These are phyloP conservation scores for Colletotrichum tanaceti DNA, from an alignment of 2,329 filamentous ascomycete species.

Conservation along the genomic window DNA sequence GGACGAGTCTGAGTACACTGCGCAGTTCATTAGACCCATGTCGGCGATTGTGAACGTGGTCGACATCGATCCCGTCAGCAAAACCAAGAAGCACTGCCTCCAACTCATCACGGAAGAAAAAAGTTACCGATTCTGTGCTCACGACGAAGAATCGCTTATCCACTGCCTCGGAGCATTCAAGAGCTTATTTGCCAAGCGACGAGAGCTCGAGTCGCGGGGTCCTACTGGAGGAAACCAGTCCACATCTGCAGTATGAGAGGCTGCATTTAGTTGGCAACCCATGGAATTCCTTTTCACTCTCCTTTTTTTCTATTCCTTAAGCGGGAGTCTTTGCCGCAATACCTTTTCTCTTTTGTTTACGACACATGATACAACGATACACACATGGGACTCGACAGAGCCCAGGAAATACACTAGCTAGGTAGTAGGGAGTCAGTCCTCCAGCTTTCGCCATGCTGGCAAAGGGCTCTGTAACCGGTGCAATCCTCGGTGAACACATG, in stretches of 20 bases:
- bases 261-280: constrained; percentile 8
- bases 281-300: constrained; percentile 1
- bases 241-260: constrained; percentile 23
- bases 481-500: constrained; percentile 1
- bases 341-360: constrained; percentile 14
- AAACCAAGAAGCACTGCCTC: constrained; percentile 86
- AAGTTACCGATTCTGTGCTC: constrained; percentile 79
- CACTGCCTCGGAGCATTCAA: constrained; percentile 92
- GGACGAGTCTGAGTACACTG: constrained; percentile 89
- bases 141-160: constrained; percentile 83
- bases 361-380: constrained; percentile 31
- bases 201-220: constrained; percentile 68
- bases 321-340: constrained; percentile 30
- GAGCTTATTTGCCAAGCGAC: constrained; percentile 79
- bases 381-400: constrained; percentile 17
- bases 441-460: not conserved
- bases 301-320: not conserved
- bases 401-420: constrained; percentile 10
- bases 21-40: constrained; percentile 83
- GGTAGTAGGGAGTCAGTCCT: not conserved
- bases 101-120: constrained; percentile 96
- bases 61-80: constrained; percentile 88
- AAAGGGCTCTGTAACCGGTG: not conserved
- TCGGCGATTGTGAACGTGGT: constrained; percentile 87
- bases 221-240: constrained; percentile 48